A percentile compares a stretch with the other conserved stretches of the same genome.
phyloP scores from a whole-genome alignment of 148 eudicot species.

The Chenopodium suecicum region DNA sequence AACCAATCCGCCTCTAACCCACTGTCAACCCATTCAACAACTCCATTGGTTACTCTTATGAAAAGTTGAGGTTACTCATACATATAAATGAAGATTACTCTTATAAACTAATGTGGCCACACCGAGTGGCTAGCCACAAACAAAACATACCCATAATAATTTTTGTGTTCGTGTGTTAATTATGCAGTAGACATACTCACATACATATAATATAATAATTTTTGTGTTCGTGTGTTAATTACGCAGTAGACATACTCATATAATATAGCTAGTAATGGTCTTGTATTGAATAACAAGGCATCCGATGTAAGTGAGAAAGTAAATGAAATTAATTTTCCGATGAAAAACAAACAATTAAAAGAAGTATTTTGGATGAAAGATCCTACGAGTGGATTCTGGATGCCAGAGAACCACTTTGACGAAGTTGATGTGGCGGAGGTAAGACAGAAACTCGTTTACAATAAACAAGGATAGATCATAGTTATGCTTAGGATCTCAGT shows the following conservation, averaged over 20 bases:
- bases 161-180: background rate
- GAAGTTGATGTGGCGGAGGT: conserved; percentile 19
- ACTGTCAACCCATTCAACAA: no score
- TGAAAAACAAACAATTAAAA: background rate
- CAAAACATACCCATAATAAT: background rate
- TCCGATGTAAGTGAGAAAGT: background rate
- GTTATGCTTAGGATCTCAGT: no score
- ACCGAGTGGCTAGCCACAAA: no score
- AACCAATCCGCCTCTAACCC: no score
- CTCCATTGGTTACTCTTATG: no score
- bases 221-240: background rate
- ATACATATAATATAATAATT: background rate
- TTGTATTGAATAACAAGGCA: background rate
- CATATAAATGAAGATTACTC: no score
- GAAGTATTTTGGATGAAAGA: conserved; percentile 29
- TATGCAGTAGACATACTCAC: conserved; percentile 5
- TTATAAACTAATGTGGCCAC: no score
- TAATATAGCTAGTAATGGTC: background rate
- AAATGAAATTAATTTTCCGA: background rate
- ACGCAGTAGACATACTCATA: conserved; percentile 6
- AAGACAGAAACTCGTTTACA: background rate
- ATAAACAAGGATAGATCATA: background rate
- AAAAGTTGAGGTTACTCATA: no score
- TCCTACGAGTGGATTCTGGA: conserved; percentile 34
- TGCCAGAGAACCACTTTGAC: conserved; percentile 28